Base-by-base conservation (phyloP, 164 flowering plant genomes). In the Litsea cubeba region DNA sequence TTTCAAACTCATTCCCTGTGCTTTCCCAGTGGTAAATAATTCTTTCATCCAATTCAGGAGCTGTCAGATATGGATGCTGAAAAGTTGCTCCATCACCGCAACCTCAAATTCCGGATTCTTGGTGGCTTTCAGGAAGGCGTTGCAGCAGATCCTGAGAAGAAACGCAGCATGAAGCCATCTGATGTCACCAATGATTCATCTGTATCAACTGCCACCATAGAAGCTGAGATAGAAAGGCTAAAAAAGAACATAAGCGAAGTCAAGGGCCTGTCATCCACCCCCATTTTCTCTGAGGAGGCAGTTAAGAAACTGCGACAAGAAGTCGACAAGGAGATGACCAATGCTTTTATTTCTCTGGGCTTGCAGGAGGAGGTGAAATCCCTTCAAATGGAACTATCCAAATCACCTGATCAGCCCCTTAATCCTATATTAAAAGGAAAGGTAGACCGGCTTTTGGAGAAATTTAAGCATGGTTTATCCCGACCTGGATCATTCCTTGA, bases 301-400 rank as follows among this genome's bases (percentile, higher is more conserved):
- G 71, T 83, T 60, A 71, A 82, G 75, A 77, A 74, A 72, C 77
- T 82, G 24, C 32, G 58, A 69, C 71, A 79, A 72, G 85, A 85
- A 25, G 80, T 81, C 1, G 85, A 82, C 62, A 58, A 79, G 68
- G 84, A 81, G 72, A 77, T 82, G 2, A 79, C 78, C 22, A 74
- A 71, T 24, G 84, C 85, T 40, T 77, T 82, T 75, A 81, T 76
- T 40, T 73, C 85, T 25, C 77, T 84, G 81, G 85, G 85, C 5
- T 68, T 84, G 65, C 72, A 77, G 51, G 85, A 82, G 73, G 77
- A 76, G 75, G 70, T 81, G 62, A 80, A 84, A 67, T 60, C 82
- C 17, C n/a, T 82, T 23, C 70, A 81, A 70, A 30, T 80, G 70
- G 85, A 79, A 69, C 50, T 76, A 5, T 69, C 72, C 20, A 75